Percentiles rank a stretch among this genome's conserved stretches.
These are phyloP conservation scores for Mortierella sp. DNA, from an alignment of 371 early-diverging fungal genomes.

Conservation along the genomic window DNA sequence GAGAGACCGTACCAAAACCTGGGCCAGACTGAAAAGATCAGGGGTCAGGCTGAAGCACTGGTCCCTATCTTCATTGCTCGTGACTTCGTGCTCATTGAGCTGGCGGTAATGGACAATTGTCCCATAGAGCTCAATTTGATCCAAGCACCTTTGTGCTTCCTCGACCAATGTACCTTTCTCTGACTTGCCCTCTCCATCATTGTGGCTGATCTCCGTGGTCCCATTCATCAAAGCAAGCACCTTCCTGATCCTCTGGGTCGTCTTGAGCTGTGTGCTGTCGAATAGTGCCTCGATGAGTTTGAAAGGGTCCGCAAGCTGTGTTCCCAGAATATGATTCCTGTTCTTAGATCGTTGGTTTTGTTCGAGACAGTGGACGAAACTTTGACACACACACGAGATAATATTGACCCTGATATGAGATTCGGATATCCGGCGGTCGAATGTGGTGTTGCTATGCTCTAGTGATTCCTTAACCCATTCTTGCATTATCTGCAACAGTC, in stretches of 20 bases:
- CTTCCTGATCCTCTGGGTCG: slow-evolving; percentile 13
- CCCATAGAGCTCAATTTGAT: slow-evolving; percentile 38
- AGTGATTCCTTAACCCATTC: slow-evolving; percentile 19
- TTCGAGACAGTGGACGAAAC: slow-evolving; percentile 29
- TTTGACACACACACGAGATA: slow-evolving; percentile 28
- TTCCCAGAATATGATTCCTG: slow-evolving; percentile 7
- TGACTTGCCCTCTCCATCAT: not conserved
- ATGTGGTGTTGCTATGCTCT: not conserved
- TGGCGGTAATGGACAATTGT: slow-evolving; percentile 26
- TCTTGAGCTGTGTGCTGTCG: slow-evolving; percentile 13
- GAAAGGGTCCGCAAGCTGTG: not conserved
- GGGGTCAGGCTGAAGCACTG: slow-evolving; percentile 17
- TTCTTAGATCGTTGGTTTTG: slow-evolving; percentile 21
- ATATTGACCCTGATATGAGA: slow-evolving; percentile 18
- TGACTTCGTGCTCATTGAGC: not conserved
- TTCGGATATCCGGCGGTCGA: slow-evolving; percentile 13
- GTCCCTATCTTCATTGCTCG: not conserved
- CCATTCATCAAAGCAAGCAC: slow-evolving; percentile 7
- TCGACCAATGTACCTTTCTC: not conserved
- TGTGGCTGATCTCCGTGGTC: not conserved
- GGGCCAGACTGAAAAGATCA: slow-evolving; percentile 28
- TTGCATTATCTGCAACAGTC: slow-evolving; percentile 6
- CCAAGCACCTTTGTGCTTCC: slow-evolving; percentile 25
- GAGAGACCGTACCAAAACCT: slow-evolving; percentile 5
- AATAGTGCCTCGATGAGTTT: slow-evolving; percentile 13